Evolutionary conservation across 768 basidiomycete species (phyloP).

Genomic region (Suillus luteus): DNA sequence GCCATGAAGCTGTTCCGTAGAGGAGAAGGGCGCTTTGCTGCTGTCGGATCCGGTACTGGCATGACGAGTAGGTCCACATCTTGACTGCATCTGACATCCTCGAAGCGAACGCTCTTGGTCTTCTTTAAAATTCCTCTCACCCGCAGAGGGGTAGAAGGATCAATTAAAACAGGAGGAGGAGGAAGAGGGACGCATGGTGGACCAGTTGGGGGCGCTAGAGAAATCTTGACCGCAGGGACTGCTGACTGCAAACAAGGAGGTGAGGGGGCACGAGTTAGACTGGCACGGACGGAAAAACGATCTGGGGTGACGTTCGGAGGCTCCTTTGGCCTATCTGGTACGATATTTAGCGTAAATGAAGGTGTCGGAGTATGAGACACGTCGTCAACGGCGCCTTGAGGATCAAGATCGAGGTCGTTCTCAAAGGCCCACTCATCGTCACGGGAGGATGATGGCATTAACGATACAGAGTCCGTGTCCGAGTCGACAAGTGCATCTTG

Average conservation of each 20-base stretch:
- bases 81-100: constrained; percentile 19
- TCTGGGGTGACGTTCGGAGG: constrained; percentile 19
- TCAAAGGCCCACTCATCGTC: constrained; percentile 42
- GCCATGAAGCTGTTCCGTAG: constrained; percentile 4
- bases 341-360: background rate
- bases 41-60: constrained; percentile 6
- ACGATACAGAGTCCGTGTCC: constrained; percentile 1
- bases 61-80: constrained; percentile 4
- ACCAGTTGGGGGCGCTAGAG: constrained; percentile 2
- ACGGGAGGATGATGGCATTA: constrained; percentile 16
- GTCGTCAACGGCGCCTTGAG: constrained; percentile 13
- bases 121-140: constrained; percentile 43
- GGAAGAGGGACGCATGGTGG: constrained; percentile 27
- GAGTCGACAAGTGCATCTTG: constrained; percentile 7
- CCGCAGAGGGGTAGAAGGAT: constrained; percentile 29
- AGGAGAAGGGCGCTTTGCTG: constrained; percentile 16
- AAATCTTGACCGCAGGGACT: background rate
- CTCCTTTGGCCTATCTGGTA: background rate
- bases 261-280: constrained; percentile 2
- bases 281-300: constrained; percentile 17
- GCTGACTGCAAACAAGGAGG: constrained; percentile 21
- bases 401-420: constrained; percentile 28
- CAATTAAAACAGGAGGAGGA: constrained; percentile 26
- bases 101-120: constrained; percentile 42
- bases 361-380: constrained; percentile 2